Conservation (phyloP, 2,329 filamentous ascomycete genomes). For the Ceratocystis smalleyi region DNA sequence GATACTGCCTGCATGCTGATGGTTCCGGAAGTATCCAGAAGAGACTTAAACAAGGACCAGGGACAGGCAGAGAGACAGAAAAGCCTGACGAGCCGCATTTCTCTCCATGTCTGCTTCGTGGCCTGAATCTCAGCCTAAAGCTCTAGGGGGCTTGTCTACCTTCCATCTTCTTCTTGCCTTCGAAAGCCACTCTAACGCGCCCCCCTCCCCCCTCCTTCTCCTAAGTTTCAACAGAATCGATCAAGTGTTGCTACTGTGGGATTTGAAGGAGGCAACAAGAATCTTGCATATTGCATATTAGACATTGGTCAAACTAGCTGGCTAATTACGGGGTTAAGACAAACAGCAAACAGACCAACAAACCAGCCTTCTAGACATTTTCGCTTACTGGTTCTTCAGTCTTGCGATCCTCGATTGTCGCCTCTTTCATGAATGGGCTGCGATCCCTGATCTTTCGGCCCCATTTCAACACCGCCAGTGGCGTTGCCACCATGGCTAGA, state of each 20-base stretch:
- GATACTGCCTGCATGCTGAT: neutral
- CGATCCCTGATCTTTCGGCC: slow-evolving; percentile 11
- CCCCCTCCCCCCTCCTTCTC: neutral
- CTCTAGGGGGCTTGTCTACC: neutral
- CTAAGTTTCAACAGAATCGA: neutral
- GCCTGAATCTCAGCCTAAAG: neutral
- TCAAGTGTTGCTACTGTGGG: neutral
- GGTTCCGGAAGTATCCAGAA: neutral
- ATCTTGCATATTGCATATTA: no score
- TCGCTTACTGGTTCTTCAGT: neutral
- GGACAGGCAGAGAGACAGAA: neutral
- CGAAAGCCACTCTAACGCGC: neutral
- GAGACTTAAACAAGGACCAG: neutral
- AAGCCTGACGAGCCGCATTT: no score
- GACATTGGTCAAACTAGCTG: neutral
- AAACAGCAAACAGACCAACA: neutral
- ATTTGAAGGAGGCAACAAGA: neutral
- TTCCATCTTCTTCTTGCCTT: neutral
- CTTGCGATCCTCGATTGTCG: slow-evolving; percentile 1
- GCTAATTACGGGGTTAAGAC: neutral
- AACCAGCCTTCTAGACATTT: neutral
- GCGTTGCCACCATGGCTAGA: slow-evolving; percentile 13
- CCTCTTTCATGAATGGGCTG: slow-evolving; percentile 17
- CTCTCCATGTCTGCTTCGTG: neutral
- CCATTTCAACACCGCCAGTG: slow-evolving; percentile 15